Base-by-base conservation (phyloP, 2,329 filamentous ascomycete genomes). In the Fusarium setosum region DNA sequence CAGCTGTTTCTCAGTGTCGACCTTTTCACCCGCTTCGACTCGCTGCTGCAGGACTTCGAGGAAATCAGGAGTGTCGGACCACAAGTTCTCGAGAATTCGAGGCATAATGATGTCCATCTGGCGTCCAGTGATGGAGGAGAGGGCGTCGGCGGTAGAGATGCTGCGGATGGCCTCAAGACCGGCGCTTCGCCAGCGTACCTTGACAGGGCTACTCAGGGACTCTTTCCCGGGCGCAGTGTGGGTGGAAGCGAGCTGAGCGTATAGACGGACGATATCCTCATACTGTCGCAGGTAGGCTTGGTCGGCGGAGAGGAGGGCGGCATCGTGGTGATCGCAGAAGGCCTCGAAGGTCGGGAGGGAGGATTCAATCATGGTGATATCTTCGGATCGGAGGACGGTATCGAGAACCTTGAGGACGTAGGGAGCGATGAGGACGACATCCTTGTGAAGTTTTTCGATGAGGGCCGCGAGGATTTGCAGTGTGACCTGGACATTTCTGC, bases 341-440 rank as follows among this genome's bases (percentile, higher is more conserved):
- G 90, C 90, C 72, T 94, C 90, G 75, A 97, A 97, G 4, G 93
- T 93, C 4, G 90, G 87, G 64, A 97, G 86, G 4, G 93, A 96
- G 32, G 94, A 93, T 80, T 98, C 94, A 63, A 97, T 90, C 89
- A 98, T 92, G 69, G 91, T 93, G 65, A 98, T 91, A 77, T 98
- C 93, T 77, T 90, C 89, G 64, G 94, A 96, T 61, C 89, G 88
- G 53, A 98, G 86, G 72, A 98, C 90, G 56, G 90, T 90, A 67
- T 91, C 88, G 73, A 98, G 87, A 67, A 97, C 92, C 71, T 90
- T 92, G 74, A 98, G 88, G 56, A 97, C 89, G 73, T 92, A 93
- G 64, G 88, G 87, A 45, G 93, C 93, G 76, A 97, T 97, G 50
- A 99, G 88, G 50, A 93, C 92, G 47, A 97, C 88, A 76, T 97